These are phyloP conservation scores for Phytophthora vignae DNA, from an alignment of 352 stramenopile species.

Conservation along the genomic window DNA sequence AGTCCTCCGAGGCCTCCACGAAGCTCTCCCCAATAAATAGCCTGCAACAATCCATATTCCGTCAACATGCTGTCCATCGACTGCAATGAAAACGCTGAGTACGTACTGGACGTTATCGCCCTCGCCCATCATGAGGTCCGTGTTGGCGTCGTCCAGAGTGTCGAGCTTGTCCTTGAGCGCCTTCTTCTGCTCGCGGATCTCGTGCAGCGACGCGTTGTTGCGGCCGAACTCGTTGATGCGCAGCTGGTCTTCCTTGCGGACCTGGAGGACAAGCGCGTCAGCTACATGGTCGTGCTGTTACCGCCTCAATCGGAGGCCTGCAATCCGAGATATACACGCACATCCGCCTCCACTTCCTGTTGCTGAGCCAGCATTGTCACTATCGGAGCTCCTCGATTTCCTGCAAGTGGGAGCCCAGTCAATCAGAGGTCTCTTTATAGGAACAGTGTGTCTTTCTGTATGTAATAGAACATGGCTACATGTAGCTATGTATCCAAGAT, in stretches of 20 bases:
- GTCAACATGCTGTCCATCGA: not conserved
- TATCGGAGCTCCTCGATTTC: not conserved
- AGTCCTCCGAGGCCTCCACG: slow-evolving; percentile 94
- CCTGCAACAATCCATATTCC: slow-evolving; percentile 31
- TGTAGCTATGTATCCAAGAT: not conserved
- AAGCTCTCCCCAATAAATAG: slow-evolving; percentile 97
- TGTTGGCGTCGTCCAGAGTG: slow-evolving; percentile 96
- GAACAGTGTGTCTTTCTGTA: slow-evolving; percentile 28
- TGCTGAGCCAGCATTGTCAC: slow-evolving; percentile 78
- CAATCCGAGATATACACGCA: slow-evolving; percentile 36
- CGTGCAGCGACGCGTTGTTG: slow-evolving; percentile 95
- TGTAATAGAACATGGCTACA: slow-evolving; percentile 24
- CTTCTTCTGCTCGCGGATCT: slow-evolving; percentile 93
- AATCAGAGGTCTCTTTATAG: slow-evolving; percentile 35
- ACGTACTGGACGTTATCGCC: slow-evolving; percentile 84
- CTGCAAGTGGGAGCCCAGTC: slow-evolving; percentile 18
- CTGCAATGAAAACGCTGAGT: not conserved
- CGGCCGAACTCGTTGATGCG: slow-evolving; percentile 98
- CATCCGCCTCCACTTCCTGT: slow-evolving; percentile 86
- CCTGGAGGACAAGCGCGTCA: slow-evolving; percentile 58
- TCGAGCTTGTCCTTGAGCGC: slow-evolving; percentile 95
- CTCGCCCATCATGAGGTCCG: slow-evolving; percentile 97
- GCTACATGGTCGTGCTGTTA: not conserved
- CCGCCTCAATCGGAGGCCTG: not conserved
- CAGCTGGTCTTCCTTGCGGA: slow-evolving; percentile 96